These are phyloP conservation scores for Selaginella tamariscina DNA, from an alignment of 75 land plant genomes.

Conservation along the genomic window DNA sequence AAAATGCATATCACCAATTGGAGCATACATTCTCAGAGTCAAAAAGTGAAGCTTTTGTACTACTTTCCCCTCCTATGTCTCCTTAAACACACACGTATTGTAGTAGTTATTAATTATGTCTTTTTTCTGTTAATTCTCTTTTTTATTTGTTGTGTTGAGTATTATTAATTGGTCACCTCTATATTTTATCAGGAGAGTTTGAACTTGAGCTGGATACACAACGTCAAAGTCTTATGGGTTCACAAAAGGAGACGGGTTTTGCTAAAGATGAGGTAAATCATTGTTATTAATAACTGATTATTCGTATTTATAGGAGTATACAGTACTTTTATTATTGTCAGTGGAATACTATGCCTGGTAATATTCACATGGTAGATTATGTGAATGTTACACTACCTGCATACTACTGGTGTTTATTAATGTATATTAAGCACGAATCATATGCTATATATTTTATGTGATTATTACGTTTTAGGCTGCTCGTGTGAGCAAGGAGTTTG, in stretches of 20 bases:
- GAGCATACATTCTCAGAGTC: conserved; percentile 62
- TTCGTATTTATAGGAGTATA: neutral
- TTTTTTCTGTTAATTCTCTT: conserved; percentile 1
- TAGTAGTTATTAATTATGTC: neutral
- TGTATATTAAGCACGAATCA: too few species aligned
- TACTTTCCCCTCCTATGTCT: neutral
- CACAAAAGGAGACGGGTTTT: conserved; percentile 50
- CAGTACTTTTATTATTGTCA: too few species aligned
- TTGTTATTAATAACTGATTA: neutral
- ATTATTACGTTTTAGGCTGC: conserved; percentile 4
- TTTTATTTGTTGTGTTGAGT: neutral
- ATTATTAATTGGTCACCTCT: neutral
- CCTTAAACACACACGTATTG: neutral
- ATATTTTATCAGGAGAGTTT: conserved; percentile 43
- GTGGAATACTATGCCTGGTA: too few species aligned
- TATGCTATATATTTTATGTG: too few species aligned
- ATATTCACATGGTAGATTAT: too few species aligned
- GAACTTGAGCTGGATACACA: conserved; percentile 52
- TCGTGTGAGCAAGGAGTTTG: neutral
- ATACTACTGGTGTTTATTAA: too few species aligned
- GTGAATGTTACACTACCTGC: too few species aligned
- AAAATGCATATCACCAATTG: conserved; percentile 36
- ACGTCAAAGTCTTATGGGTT: conserved; percentile 38
- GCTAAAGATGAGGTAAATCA: conserved; percentile 53
- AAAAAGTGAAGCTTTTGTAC: conserved; percentile 37